These are phyloP conservation scores for Phytophthora pistaciae DNA, from an alignment of 352 stramenopile species.

Conservation along the genomic window DNA sequence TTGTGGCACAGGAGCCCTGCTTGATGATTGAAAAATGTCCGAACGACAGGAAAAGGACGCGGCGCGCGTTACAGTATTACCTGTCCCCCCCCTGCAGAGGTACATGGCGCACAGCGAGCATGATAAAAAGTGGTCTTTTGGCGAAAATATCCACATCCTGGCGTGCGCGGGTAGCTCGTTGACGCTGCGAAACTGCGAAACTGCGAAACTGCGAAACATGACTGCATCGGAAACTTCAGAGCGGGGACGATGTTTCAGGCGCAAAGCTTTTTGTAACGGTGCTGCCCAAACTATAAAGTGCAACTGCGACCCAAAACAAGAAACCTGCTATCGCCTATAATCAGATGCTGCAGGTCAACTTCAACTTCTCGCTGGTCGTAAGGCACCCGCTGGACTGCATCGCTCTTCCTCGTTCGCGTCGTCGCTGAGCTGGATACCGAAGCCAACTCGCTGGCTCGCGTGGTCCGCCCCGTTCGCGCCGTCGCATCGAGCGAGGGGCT, in stretches of 20 bases:
- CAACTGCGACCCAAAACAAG: constrained; percentile 13
- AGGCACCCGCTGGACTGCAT: not conserved
- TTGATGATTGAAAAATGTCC: no score
- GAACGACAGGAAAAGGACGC: constrained; percentile 8
- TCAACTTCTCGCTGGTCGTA: constrained; percentile 39
- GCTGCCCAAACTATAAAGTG: constrained; percentile 10
- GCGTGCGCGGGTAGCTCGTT: constrained; percentile 2
- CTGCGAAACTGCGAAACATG: not conserved
- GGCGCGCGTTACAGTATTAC: not conserved
- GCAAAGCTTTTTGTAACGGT: not conserved
- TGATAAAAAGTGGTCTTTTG: constrained; percentile 19
- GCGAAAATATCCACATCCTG: constrained; percentile 26
- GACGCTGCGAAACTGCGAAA: not conserved
- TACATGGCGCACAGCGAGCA: constrained; percentile 21
- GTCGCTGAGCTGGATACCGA: not conserved
- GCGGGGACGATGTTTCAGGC: not conserved
- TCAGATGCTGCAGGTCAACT: constrained; percentile 21
- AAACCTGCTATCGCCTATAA: constrained; percentile 10
- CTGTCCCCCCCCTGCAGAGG: not conserved
- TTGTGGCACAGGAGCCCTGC: not conserved
- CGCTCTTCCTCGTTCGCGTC: constrained; percentile 11
- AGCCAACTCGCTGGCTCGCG: constrained; percentile 1
- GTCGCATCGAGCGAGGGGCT: constrained; percentile 6
- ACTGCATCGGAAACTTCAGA: not conserved
- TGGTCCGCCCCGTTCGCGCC: constrained; percentile 14